phyloP scores from a whole-genome alignment of 2,329 filamentous ascomycete genomes.

The Trichophyton schoenleinii region DNA sequence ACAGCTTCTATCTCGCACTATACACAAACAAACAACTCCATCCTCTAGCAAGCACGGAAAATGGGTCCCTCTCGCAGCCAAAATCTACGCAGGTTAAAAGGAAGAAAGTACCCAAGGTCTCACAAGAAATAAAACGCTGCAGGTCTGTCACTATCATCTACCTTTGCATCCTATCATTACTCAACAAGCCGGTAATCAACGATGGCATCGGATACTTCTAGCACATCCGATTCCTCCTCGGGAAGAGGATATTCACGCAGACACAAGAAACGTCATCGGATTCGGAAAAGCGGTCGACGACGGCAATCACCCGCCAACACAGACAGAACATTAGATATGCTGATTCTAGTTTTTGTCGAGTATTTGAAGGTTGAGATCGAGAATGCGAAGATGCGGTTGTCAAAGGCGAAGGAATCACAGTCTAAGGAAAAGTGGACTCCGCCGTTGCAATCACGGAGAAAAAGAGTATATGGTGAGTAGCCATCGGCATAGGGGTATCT shows the following conservation, averaged over 20 bases:
- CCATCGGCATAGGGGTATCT: background rate
- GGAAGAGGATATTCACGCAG: background rate
- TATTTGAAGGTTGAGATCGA: constrained; percentile 7
- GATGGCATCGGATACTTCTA: background rate
- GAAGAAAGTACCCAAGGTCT: background rate
- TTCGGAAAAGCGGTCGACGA: background rate
- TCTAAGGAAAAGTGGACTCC: background rate
- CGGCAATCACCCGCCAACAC: background rate
- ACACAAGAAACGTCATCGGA: background rate
- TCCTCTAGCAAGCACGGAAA: background rate
- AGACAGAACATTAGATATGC: background rate
- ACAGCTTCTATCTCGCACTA: background rate
- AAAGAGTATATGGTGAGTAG: background rate
- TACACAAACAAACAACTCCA: background rate
- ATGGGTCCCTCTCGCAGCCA: background rate
- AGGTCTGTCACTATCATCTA: background rate
- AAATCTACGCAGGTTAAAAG: background rate
- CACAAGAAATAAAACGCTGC: background rate
- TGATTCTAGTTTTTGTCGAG: background rate
- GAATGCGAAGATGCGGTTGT: constrained; percentile 4
- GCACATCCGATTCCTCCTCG: background rate
- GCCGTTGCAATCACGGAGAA: background rate
- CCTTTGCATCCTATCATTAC: background rate
- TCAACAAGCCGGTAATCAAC: background rate
- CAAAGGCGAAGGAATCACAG: constrained; percentile 4